These are phyloP conservation scores for Rhizopogon vulgaris DNA, from an alignment of 768 basidiomycete species.

Conservation along the genomic window DNA sequence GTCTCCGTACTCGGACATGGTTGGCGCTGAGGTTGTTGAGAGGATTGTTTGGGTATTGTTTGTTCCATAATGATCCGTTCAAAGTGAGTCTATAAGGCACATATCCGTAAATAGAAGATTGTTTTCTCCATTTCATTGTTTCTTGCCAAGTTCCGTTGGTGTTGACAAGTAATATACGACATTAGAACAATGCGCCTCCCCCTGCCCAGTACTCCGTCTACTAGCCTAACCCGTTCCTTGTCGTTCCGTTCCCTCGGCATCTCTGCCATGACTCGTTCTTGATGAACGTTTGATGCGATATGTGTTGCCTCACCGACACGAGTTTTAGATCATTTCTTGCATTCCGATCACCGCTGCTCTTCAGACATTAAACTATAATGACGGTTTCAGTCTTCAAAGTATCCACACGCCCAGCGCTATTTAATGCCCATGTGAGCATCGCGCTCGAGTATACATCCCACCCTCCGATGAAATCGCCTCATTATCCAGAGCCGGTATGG, in stretches of 20 bases:
- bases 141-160: too few species aligned
- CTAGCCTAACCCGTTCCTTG: too few species aligned
- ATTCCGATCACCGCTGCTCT: background rate
- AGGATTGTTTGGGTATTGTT: constrained; percentile 1
- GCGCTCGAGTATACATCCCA: background rate
- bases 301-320: background rate
- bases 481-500: background rate
- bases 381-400: background rate
- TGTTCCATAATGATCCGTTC: background rate
- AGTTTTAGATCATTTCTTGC: background rate
- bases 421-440: background rate
- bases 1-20: constrained; percentile 24
- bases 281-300: background rate
- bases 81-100: too few species aligned
- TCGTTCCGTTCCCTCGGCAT: background rate
- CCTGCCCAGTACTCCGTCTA: too few species aligned
- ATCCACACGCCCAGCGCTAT: background rate
- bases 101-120: too few species aligned
- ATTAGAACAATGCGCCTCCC: too few species aligned
- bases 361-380: background rate
- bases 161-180: too few species aligned
- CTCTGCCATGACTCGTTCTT: background rate
- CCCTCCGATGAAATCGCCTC: background rate
- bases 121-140: too few species aligned
- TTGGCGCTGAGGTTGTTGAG: background rate